These are phyloP conservation scores for Eucalyptus coolabah DNA, from an alignment of 345 rosid species.

Conservation along the genomic window DNA sequence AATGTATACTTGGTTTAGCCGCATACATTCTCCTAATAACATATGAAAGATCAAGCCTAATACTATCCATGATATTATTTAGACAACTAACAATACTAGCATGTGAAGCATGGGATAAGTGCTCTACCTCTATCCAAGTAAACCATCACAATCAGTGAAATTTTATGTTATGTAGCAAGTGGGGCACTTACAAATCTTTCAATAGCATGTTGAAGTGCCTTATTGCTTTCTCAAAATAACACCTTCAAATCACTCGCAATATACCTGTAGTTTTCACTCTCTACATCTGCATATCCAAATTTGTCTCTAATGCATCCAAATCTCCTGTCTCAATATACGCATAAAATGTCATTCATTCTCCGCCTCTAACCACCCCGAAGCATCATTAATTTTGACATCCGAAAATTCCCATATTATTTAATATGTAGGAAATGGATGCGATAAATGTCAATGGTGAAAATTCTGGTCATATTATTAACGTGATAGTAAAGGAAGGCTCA, in stretches of 20 bases:
- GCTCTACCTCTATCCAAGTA: not conserved
- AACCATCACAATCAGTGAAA: not conserved
- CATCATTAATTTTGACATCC: not conserved
- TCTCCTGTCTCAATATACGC: not conserved
- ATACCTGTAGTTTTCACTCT: not conserved
- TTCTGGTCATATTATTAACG: no score
- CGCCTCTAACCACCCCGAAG: not conserved
- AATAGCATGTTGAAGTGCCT: not conserved
- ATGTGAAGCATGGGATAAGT: not conserved
- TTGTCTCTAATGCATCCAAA: not conserved
- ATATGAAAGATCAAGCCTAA: not conserved
- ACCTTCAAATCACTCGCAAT: not conserved
- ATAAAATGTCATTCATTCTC: not conserved
- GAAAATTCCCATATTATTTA: no score
- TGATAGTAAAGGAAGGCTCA: no score
- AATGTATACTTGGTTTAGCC: not conserved
- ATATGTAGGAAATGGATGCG: not conserved
- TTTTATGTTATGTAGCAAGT: not conserved
- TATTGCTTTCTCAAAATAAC: not conserved
- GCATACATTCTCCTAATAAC: not conserved
- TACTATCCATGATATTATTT: not conserved
- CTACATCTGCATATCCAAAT: not conserved
- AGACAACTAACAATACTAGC: not conserved
- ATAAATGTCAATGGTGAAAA: no score
- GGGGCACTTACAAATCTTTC: not conserved